These are phyloP conservation scores for Lentinula sp. DNA, from an alignment of 768 basidiomycete genomes.

Conservation along the genomic window DNA sequence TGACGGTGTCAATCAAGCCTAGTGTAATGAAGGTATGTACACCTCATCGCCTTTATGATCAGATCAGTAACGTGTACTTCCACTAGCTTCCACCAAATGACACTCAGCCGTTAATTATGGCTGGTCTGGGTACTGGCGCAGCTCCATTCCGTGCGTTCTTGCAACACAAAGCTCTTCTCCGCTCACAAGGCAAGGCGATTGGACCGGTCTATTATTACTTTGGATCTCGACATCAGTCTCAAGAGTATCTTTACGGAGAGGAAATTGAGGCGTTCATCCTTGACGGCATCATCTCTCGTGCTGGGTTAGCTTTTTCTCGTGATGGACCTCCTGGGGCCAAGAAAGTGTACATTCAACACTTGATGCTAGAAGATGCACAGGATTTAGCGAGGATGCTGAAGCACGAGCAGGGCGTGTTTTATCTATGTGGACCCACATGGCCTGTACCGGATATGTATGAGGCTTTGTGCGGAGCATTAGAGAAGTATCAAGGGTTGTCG, in stretches of 20 bases:
- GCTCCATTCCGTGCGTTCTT: conserved; percentile 99
- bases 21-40: conserved; percentile 92
- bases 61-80: conserved; percentile 9
- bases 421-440: conserved; percentile 98
- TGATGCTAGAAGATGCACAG: conserved; percentile 89
- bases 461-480: conserved; percentile 79
- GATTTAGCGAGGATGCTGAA: conserved; percentile 70
- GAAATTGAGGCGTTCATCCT: conserved; percentile 92
- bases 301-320: conserved; percentile 94
- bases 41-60: neutral
- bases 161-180: conserved; percentile 86
- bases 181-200: conserved; percentile 67
- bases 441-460: conserved; percentile 98
- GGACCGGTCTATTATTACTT: conserved; percentile 99
- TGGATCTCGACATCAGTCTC: conserved; percentile 90
- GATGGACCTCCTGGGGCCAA: conserved; percentile 56
- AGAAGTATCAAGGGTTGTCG: conserved; percentile 61
- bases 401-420: conserved; percentile 78
- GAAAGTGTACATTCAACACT: conserved; percentile 99
- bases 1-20: conserved; percentile 96
- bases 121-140: conserved; percentile 95
- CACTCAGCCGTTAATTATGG: conserved; percentile 94
- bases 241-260: conserved; percentile 96
- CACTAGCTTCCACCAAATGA: conserved; percentile 73
- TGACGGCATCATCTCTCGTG: conserved; percentile 78